Evolutionary conservation across 139 green algal genomes (phyloP), one percentile per base, ranked within the genome.

Genomic region (Chlamydomonas asymmetrica): DNA sequence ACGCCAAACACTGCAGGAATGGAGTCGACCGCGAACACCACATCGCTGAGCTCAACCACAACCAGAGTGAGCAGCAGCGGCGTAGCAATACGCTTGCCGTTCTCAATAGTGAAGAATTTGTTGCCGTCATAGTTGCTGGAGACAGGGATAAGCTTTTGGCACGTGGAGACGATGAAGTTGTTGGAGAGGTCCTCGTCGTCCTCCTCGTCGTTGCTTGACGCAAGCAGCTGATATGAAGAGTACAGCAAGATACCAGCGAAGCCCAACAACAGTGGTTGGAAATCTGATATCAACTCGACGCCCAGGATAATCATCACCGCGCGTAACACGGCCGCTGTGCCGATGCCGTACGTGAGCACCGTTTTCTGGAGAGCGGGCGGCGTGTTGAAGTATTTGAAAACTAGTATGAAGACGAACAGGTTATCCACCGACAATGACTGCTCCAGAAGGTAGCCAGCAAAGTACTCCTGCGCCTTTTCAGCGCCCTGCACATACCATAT

Each of bases 381-480:
- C 2, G 91, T 95, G 61, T 93, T 88, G 80, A 97, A 94, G 76
- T 95, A 97, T n/a, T 88, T 88, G 82, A 99, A 99, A 1, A 99
- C 89, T 16, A 99, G 90, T 32, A 98, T 87, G 69, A 99, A 99
- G 18, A 99, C 96, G 85, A 99, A 98, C 35, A 99, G 85, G 75
- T 99, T 99, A 89, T 99, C 96, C 6, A 99, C 91, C 5, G 87
- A 95, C 37, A 99, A 78, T 38, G 76, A 93, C 85, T 99, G 96
- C 84, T 99, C 96, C 79, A 99, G 78, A 29, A 99, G 77, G 81
- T 99, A 99, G 0, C 96, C 96, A 27, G 94, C 93, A 81, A 97
- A 97, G 68, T 91, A 98, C 67, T 90, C 85, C 66, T 90, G 80
- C 1, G 85, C 85, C 61, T 90, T 90, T 34, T 85, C 78, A 2